These are phyloP conservation scores for Protomyces lactucae-debilis DNA, from an alignment of 1,139 yeast species.

Conservation along the genomic window DNA sequence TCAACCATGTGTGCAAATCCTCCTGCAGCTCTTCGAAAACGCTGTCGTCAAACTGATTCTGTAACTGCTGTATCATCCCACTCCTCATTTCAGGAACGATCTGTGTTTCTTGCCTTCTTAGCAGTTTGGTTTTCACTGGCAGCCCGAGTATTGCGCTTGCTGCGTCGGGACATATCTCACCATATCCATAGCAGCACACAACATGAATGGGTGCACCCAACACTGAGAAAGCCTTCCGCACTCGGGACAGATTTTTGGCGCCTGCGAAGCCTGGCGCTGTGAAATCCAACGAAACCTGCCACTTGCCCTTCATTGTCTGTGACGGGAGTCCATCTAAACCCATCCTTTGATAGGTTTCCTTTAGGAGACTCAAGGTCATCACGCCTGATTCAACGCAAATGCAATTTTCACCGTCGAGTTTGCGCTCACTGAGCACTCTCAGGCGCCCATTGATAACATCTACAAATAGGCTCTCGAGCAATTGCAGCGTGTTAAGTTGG, in stretches of 20 bases:
- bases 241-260: background rate
- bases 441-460: background rate
- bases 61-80: background rate
- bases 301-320: background rate
- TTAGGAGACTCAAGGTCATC: constrained; percentile 9
- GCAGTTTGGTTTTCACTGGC: background rate
- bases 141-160: background rate
- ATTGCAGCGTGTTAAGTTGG: background rate
- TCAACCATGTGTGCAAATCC: constrained; percentile 6
- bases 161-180: background rate
- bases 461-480: background rate
- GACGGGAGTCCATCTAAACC: constrained; percentile 20
- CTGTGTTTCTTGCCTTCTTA: background rate
- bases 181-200: background rate
- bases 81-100: background rate
- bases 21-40: constrained; percentile 11
- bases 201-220: background rate
- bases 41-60: background rate
- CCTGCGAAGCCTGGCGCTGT: constrained; percentile 4
- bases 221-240: background rate
- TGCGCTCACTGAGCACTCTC: background rate
- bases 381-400: constrained; percentile 7
- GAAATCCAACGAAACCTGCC: constrained; percentile 4
- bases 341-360: constrained; percentile 18
- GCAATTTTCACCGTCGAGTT: constrained; percentile 2